phyloP scores from a whole-genome alignment of 2,329 filamentous ascomycete genomes.

The Hymenoscyphus occultus region DNA sequence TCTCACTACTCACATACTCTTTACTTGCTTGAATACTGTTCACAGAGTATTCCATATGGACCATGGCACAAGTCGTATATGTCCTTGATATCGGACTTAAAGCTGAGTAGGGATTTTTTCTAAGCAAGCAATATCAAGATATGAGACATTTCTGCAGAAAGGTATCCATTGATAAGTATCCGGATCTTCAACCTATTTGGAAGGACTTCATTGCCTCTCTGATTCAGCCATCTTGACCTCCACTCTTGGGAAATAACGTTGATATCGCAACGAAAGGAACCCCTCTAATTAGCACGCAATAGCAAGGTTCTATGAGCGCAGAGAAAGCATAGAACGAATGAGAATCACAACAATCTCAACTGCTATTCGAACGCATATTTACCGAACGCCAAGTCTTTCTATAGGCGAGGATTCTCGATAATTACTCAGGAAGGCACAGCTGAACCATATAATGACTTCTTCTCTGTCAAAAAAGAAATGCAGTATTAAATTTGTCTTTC shows the following conservation, averaged over 20 bases:
- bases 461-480: not conserved
- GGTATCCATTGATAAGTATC: not conserved
- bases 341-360: not conserved
- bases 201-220: not conserved
- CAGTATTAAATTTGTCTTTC: not conserved
- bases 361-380: not conserved
- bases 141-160: not conserved
- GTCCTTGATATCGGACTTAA: not conserved
- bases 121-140: not conserved
- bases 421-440: not conserved
- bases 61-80: not conserved
- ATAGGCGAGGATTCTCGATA: not conserved
- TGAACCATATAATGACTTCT: not conserved
- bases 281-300: constrained; percentile 1
- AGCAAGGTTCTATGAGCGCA: constrained; percentile 1
- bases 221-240: not conserved
- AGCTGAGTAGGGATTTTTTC: not conserved
- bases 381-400: not conserved
- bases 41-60: not conserved
- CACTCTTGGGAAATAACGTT: not conserved
- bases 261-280: not conserved
- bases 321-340: not conserved
- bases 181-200: not conserved
- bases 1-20: not conserved
- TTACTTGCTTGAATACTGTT: too few relatives aligned